A percentile compares a stretch with the other conserved stretches of the same genome.
phyloP scores from a whole-genome alignment of 108 stramenopile species.

The Nitzschia sp. region DNA sequence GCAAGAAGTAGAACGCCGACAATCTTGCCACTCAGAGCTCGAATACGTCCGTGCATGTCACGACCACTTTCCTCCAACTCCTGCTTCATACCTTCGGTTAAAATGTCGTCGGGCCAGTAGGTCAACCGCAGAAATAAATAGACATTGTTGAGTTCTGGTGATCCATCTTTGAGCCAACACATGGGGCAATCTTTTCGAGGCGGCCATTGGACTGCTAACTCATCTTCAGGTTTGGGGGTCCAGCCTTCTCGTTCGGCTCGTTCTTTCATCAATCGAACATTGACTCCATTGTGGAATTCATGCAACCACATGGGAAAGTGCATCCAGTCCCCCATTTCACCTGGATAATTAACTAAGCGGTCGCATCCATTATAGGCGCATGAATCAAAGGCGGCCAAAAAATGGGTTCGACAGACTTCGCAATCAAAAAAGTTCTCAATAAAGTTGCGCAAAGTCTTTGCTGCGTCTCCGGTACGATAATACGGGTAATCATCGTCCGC shows the following conservation, averaged over 20 bases:
- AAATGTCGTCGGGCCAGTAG: constrained; percentile 44
- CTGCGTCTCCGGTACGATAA: constrained; percentile 26
- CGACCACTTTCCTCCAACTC: constrained; percentile 5
- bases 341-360: constrained; percentile 47
- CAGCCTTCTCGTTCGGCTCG: constrained; percentile 35
- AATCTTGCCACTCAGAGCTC: no score
- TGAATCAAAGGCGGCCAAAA: constrained; percentile 64
- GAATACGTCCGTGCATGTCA: no score
- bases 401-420: constrained; percentile 78
- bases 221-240: constrained; percentile 22
- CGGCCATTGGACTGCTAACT: constrained; percentile 38
- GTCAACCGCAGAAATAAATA: constrained; percentile 42
- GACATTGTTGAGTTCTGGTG: constrained; percentile 35
- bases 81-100: constrained; percentile 6
- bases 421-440: constrained; percentile 83
- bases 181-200: constrained; percentile 38
- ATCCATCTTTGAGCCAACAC: constrained; percentile 49
- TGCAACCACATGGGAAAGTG: constrained; percentile 76
- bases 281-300: constrained; percentile 85
- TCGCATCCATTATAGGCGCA: constrained; percentile 76
- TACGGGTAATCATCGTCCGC: constrained; percentile 11
- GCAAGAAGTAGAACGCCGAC: neutral
- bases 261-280: constrained; percentile 70
- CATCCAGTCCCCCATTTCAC: constrained; percentile 51
- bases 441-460: constrained; percentile 43